These are phyloP conservation scores for Sisymbrium irio DNA, from an alignment of 345 rosid species.

Conservation along the genomic window DNA sequence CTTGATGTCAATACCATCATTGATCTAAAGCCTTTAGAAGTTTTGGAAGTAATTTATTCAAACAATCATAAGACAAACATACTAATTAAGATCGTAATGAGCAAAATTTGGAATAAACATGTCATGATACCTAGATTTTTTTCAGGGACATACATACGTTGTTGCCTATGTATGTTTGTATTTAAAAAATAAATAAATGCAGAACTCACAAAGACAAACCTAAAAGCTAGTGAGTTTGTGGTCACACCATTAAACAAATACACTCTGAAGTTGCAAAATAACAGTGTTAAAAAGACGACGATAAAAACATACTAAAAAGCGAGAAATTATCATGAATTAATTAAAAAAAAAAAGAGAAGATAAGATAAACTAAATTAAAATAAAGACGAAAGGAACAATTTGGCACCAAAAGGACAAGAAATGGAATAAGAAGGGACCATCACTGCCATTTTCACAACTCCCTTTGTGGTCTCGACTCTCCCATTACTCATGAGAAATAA, in stretches of 20 bases:
- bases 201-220: conserved; percentile 4
- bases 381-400: conserved; percentile 25
- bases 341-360: not conserved
- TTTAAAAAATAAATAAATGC: not conserved
- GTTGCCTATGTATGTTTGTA: not conserved
- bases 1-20: not conserved
- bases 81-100: not conserved
- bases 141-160: not conserved
- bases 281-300: conserved; percentile 4
- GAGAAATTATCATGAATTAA: not conserved
- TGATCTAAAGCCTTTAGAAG: no score
- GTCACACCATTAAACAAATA: conserved; percentile 7
- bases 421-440: conserved; percentile 42
- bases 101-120: not conserved
- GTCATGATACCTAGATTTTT: conserved; percentile 11
- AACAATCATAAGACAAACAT: not conserved
- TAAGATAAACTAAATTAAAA: not conserved
- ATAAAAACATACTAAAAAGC: not conserved
- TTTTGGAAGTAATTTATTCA: not conserved
- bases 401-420: conserved; percentile 32
- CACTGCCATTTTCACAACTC: conserved; percentile 31
- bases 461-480: conserved; percentile 34
- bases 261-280: conserved; percentile 11
- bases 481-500: conserved; percentile 13
- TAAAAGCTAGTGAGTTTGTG: conserved; percentile 24